A percentile compares a stretch with the other conserved stretches of the same genome.
Conservation (phyloP, 768 basidiomycete genomes). For the Termitomyces sp. region DNA sequence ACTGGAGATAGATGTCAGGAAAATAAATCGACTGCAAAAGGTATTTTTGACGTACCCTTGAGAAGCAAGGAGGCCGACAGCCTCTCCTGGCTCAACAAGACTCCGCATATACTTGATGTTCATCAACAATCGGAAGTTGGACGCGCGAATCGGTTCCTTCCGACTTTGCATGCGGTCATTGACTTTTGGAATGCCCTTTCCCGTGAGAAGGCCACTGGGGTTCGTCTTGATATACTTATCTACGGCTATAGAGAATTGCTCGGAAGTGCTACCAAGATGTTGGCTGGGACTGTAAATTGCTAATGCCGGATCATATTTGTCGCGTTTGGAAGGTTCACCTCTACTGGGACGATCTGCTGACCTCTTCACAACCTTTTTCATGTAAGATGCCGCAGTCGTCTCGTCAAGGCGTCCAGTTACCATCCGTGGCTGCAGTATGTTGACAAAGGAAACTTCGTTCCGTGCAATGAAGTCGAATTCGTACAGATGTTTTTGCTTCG, state of each 20-base stretch:
- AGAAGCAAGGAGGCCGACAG: conserved; percentile 94
- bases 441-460: conserved; percentile 76
- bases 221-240: conserved; percentile 76
- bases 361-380: conserved; percentile 87
- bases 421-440: conserved; percentile 58
- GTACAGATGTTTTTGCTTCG: conserved; percentile 91
- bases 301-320: conserved; percentile 66
- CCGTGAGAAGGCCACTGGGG: conserved; percentile 40
- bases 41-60: conserved; percentile 66
- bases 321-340: conserved; percentile 29
- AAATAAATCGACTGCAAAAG: background rate
- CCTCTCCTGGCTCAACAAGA: conserved; percentile 95
- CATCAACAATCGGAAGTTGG: conserved; percentile 77
- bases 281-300: conserved; percentile 72
- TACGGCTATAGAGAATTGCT: conserved; percentile 79
- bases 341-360: conserved; percentile 26
- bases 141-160: conserved; percentile 38
- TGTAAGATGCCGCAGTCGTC: conserved; percentile 63
- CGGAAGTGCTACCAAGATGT: conserved; percentile 87
- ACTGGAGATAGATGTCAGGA: conserved; percentile 35
- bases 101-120: conserved; percentile 91
- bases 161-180: conserved; percentile 31
- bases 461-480: conserved; percentile 92
- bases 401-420: conserved; percentile 57
- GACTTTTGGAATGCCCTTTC: conserved; percentile 25